These are phyloP conservation scores for Thermoascus crustaceus DNA, from an alignment of 2,329 filamentous ascomycete genomes.

Conservation along the genomic window DNA sequence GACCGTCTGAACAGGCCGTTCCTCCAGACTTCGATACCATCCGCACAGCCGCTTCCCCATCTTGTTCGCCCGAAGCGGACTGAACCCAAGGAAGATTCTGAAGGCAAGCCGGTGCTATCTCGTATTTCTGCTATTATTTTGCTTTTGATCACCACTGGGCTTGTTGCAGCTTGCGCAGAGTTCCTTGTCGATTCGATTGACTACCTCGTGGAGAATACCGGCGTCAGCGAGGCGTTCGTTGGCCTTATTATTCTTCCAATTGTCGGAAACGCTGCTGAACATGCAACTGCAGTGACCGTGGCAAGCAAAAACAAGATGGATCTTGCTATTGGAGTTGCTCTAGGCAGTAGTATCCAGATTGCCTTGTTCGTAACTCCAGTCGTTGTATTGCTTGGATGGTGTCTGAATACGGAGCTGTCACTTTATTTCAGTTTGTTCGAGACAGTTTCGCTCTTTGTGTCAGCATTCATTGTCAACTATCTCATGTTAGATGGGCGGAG, in stretches of 20 bases:
- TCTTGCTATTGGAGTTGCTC: slow-evolving; percentile 61
- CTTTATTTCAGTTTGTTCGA: slow-evolving; percentile 85
- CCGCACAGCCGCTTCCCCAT: slow-evolving; percentile 17
- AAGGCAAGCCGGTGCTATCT: slow-evolving; percentile 23
- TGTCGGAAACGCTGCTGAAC: slow-evolving; percentile 65
- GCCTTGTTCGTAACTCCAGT: slow-evolving; percentile 62
- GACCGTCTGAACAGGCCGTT: slow-evolving; percentile 49
- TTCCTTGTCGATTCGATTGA: slow-evolving; percentile 62
- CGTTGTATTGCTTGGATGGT: slow-evolving; percentile 64
- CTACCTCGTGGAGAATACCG: slow-evolving; percentile 50
- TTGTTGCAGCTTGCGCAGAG: slow-evolving; percentile 62
- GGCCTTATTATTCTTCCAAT: slow-evolving; percentile 66
- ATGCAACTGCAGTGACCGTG: slow-evolving; percentile 64
- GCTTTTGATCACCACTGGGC: slow-evolving; percentile 54
- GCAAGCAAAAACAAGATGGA: slow-evolving; percentile 72
- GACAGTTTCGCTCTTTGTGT: slow-evolving; percentile 78
- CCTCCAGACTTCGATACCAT: slow-evolving; percentile 9
- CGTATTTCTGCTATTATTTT: slow-evolving; percentile 49
- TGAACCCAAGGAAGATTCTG: slow-evolving; percentile 34
- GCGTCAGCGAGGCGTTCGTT: slow-evolving; percentile 58
- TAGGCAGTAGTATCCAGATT: slow-evolving; percentile 65
- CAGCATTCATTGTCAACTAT: slow-evolving; percentile 80
- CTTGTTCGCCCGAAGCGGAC: slow-evolving; percentile 28
- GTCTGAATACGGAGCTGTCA: slow-evolving; percentile 59
- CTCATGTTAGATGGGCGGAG: slow-evolving; percentile 75